phyloP scores from a whole-genome alignment of 768 basidiomycete species.

The Termitomyces eurrhizus region DNA sequence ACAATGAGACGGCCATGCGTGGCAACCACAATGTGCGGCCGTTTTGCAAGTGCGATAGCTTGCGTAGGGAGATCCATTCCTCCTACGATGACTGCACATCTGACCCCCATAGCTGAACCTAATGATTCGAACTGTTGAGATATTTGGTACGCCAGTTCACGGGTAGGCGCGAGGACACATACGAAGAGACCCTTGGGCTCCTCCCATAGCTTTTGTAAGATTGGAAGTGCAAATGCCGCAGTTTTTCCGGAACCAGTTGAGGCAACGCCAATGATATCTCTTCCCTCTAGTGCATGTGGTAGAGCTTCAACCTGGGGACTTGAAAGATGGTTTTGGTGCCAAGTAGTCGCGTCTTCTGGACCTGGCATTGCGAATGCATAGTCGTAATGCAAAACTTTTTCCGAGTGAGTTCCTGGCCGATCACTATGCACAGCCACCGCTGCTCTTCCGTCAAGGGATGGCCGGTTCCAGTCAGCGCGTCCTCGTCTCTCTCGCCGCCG shows the following conservation, averaged over 20 bases:
- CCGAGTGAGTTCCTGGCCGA: conserved; percentile 5
- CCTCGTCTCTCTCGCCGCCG: conserved; percentile 65
- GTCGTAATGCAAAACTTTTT: conserved; percentile 16
- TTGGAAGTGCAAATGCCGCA: conserved; percentile 93
- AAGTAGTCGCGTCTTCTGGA: conserved; percentile 56
- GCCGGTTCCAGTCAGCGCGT: conserved; percentile 39
- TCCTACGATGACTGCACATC: conserved; percentile 90
- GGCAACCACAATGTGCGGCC: conserved; percentile 92
- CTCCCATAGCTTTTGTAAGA: conserved; percentile 95
- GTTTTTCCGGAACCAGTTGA: conserved; percentile 98
- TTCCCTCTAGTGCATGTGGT: conserved; percentile 84
- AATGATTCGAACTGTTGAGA: conserved; percentile 93
- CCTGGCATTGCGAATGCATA: conserved; percentile 45
- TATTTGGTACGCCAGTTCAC: conserved; percentile 97
- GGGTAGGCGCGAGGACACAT: conserved; percentile 93
- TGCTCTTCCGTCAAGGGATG: conserved; percentile 13
- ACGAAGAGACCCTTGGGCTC: conserved; percentile 93
- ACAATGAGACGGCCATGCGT: conserved; percentile 91
- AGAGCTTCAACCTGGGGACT: conserved; percentile 79
- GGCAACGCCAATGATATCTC: conserved; percentile 98
- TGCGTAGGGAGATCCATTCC: conserved; percentile 92
- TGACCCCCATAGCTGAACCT: conserved; percentile 89
- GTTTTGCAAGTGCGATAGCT: conserved; percentile 87
- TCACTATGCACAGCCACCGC: conserved; percentile 22
- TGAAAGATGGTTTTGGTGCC: conserved; percentile 53